A percentile compares a stretch with the other conserved stretches of the same genome.
Conservation (phyloP, 2,329 filamentous ascomycete species). For the Pseudophaeomoniella oleicola region DNA sequence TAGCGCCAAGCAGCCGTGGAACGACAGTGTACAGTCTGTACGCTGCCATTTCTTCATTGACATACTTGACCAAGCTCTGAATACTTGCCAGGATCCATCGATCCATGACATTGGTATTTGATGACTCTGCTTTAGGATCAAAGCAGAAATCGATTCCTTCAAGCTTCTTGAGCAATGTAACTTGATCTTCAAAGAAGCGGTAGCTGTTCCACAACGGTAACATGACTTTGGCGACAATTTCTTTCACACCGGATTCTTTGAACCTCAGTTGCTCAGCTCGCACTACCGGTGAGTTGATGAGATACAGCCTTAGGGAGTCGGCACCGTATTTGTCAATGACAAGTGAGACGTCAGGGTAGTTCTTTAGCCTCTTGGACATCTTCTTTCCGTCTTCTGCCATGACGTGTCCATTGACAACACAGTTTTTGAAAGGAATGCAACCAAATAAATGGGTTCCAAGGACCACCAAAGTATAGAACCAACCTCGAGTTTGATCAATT, state of each 20-base stretch:
- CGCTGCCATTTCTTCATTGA: slow-evolving; percentile 71
- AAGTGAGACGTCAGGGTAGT: slow-evolving; percentile 68
- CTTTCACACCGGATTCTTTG: slow-evolving; percentile 74
- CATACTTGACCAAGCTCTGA: slow-evolving; percentile 71
- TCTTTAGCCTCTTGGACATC: slow-evolving; percentile 87
- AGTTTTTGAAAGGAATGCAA: slow-evolving; percentile 71
- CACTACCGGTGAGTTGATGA: slow-evolving; percentile 85
- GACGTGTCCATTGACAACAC: slow-evolving; percentile 78
- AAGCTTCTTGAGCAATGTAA: slow-evolving; percentile 73
- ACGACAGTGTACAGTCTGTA: slow-evolving; percentile 76
- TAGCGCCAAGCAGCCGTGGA: slow-evolving; percentile 59
- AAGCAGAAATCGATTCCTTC: slow-evolving; percentile 59
- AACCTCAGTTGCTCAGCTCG: slow-evolving; percentile 72
- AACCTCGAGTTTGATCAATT: slow-evolving; percentile 75
- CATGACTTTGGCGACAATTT: slow-evolving; percentile 74
- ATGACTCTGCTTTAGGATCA: slow-evolving; percentile 54
- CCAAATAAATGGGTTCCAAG: slow-evolving; percentile 73
- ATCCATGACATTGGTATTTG: slow-evolving; percentile 78
- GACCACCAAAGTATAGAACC: slow-evolving; percentile 81
- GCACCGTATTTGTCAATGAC: slow-evolving; percentile 75
- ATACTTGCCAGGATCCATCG: slow-evolving; percentile 78
- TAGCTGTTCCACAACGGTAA: slow-evolving; percentile 84
- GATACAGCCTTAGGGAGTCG: slow-evolving; percentile 77
- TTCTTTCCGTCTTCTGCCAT: slow-evolving; percentile 85
- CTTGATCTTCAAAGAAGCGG: slow-evolving; percentile 80